Conservation (phyloP, 306 rosid genomes). For the Sicyos baderoa region DNA sequence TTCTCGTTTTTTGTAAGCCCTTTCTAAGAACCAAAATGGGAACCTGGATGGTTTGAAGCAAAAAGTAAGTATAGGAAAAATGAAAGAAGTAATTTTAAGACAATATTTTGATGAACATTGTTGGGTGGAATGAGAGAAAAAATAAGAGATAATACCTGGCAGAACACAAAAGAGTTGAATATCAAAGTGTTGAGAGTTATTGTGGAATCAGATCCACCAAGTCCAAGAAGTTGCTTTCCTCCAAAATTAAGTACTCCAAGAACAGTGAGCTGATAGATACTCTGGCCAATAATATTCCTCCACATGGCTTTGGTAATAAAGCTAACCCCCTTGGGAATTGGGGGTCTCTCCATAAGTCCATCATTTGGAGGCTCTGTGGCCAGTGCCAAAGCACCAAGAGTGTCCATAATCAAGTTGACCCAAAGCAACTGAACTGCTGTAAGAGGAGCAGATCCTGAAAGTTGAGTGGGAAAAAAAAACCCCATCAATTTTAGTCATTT, state of each 20-base stretch:
- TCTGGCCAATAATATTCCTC: slow-evolving; percentile 92
- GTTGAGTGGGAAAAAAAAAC: slow-evolving; percentile 14
- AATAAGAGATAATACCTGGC: slow-evolving; percentile 52
- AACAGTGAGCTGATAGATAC: slow-evolving; percentile 69
- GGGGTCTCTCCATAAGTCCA: slow-evolving; percentile 62
- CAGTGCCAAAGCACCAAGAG: slow-evolving; percentile 91
- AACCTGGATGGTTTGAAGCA: background rate
- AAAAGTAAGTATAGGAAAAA: background rate
- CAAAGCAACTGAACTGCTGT: slow-evolving; percentile 95
- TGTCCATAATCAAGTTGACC: slow-evolving; percentile 99
- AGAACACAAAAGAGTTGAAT: slow-evolving; percentile 86
- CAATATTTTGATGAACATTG: background rate
- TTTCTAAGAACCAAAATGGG: background rate
- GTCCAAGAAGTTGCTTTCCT: slow-evolving; percentile 55
- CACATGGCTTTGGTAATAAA: slow-evolving; percentile 88
- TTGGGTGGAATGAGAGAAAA: background rate
- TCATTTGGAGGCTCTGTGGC: slow-evolving; percentile 94
- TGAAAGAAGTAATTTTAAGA: background rate
- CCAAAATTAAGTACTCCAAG: slow-evolving; percentile 54
- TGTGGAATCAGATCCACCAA: slow-evolving; percentile 59
- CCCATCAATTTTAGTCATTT: slow-evolving; percentile 1
- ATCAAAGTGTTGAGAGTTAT: slow-evolving; percentile 63
- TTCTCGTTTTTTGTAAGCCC: too few species aligned
- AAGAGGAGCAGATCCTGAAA: slow-evolving; percentile 91
- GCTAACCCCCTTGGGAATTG: slow-evolving; percentile 55